Percentiles rank a stretch among this genome's conserved stretches.
phyloP scores from a whole-genome alignment of 1,284 basidiomycete species.

The Sutorius eximius region DNA sequence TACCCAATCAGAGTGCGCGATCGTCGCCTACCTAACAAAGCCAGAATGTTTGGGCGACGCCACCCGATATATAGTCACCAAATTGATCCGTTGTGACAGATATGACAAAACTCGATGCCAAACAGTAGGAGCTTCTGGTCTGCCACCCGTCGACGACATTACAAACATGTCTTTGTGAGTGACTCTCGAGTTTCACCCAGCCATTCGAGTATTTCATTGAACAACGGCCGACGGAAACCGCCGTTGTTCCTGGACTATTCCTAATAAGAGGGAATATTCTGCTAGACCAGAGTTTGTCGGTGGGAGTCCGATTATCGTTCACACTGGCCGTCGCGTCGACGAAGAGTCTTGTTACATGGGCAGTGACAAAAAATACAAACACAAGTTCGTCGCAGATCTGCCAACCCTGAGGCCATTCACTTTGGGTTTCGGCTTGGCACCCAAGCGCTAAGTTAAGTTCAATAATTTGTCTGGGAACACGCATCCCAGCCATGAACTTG shows the following conservation, averaged over 20 bases:
- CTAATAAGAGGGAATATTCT: background rate
- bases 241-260: background rate
- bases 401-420: constrained; percentile 1
- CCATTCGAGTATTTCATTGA: background rate
- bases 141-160: too few relatives aligned
- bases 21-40: constrained; percentile 22
- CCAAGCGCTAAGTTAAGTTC: constrained; percentile 27
- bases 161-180: too few relatives aligned
- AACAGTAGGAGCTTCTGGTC: background rate
- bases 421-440: background rate
- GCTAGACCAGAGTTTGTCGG: background rate
- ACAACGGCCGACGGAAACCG: background rate
- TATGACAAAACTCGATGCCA: background rate
- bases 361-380: background rate
- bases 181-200: background rate
- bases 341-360: background rate
- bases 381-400: background rate
- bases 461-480: constrained; percentile 7
- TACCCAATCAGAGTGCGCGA: constrained; percentile 23
- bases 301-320: background rate
- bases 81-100: background rate
- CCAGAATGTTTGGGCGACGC: background rate
- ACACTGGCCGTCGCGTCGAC: background rate
- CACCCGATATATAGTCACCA: background rate
- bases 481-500: background rate